A percentile compares a stretch with the other conserved stretches of the same genome.
phyloP scores from a whole-genome alignment of 2,329 filamentous ascomycete species.

The Trichoderma lentiforme region DNA sequence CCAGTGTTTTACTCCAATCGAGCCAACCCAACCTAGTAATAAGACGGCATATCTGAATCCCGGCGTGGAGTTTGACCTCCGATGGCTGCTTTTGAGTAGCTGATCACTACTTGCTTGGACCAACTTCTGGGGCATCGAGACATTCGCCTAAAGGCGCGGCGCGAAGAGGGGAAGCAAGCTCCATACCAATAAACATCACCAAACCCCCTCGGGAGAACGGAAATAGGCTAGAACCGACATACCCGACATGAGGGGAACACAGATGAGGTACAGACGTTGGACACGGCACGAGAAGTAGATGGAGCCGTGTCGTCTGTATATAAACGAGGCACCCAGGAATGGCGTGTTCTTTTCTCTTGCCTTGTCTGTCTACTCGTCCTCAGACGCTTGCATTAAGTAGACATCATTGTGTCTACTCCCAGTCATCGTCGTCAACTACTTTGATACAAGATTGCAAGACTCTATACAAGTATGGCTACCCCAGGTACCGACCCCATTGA shows the following conservation, averaged over 20 bases:
- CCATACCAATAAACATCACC: not conserved
- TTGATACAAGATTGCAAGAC: not conserved
- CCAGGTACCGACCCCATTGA: constrained; percentile 1
- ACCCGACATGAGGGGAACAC: not conserved
- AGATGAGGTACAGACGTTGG: not conserved
- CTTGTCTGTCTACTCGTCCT: not conserved
- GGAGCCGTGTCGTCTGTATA: not conserved
- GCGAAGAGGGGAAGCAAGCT: not conserved
- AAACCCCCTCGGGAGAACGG: constrained; percentile 1
- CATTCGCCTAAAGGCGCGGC: not conserved
- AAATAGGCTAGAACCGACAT: constrained; percentile 2
- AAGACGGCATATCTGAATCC: not conserved
- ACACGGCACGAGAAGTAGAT: not conserved
- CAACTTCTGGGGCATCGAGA: not conserved
- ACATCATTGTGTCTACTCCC: not conserved
- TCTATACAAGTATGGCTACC: constrained; percentile 13
- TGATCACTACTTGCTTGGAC: not conserved
- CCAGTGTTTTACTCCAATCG: not conserved
- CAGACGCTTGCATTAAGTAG: not conserved
- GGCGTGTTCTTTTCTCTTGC: not conserved
- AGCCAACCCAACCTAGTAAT: not conserved
- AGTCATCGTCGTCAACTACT: not conserved
- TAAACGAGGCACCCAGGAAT: not conserved
- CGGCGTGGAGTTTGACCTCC: not conserved
- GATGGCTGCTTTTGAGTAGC: not conserved